Percentiles rank a stretch among this genome's conserved stretches.
Evolutionary conservation across 2,329 filamentous ascomycete genomes (phyloP).

Genomic region (Xylariaceae sp.): DNA sequence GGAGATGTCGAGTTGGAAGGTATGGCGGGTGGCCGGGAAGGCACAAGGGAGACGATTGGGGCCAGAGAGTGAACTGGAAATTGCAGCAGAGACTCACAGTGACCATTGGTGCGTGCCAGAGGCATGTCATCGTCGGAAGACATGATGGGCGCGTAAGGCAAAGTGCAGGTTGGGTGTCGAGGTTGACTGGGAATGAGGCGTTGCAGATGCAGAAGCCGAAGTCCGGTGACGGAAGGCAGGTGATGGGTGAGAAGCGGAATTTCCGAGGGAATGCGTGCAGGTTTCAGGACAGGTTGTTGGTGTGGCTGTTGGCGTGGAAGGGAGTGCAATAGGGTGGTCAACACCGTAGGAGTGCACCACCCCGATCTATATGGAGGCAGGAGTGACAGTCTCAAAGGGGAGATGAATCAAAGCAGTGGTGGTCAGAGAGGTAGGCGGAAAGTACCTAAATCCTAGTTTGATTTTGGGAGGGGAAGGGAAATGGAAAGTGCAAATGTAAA

Average conservation of each 20-base stretch:
- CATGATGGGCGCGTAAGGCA: conserved; percentile 38
- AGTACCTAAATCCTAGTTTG: conserved; percentile 37
- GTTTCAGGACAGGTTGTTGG: conserved; percentile 1
- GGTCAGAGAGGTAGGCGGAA: conserved; percentile 22
- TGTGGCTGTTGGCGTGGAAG: conserved; percentile 7
- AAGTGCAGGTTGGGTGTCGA: conserved; percentile 2
- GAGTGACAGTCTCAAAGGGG: conserved; percentile 17
- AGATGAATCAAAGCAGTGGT: conserved; percentile 26
- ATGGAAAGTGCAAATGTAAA: no score
- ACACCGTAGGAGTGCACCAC: conserved; percentile 31
- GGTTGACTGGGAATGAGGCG: conserved; percentile 5
- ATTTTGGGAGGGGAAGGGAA: conserved; percentile 31
- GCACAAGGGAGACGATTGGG: no score
- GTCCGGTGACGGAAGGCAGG: conserved; percentile 4
- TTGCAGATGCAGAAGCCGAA: conserved; percentile 8
- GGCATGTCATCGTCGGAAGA: conserved; percentile 77
- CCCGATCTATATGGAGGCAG: conserved; percentile 21
- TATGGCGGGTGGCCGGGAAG: not conserved
- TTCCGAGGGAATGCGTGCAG: conserved; percentile 3
- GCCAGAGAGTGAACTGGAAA: no score
- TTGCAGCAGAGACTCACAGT: conserved; percentile 53
- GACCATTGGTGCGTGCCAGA: conserved; percentile 64
- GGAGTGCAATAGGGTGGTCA: conserved; percentile 21
- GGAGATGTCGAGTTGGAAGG: not conserved
- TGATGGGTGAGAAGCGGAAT: conserved; percentile 2